Conservation (phyloP, 129 eudicot species). For the Ambrosia artemisiifolia region DNA sequence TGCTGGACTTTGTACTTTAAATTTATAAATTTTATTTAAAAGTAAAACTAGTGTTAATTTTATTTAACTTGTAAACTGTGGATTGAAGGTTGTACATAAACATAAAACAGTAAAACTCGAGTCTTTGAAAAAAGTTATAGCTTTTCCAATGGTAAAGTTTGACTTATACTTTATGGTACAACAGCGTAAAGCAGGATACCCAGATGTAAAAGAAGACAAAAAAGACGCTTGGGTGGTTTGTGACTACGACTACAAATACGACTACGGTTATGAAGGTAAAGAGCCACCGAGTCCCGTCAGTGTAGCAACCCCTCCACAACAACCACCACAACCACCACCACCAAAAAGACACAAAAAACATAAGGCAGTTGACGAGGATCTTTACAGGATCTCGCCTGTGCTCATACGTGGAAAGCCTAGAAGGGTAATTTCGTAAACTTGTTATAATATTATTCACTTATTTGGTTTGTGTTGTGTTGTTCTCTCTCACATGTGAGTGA, state of each 20-base stretch:
- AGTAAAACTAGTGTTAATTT: background rate
- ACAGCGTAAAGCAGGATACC: constrained; percentile 55
- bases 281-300: constrained; percentile 52
- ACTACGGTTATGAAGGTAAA: constrained; percentile 39
- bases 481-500: constrained; percentile 13
- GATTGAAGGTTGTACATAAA: background rate
- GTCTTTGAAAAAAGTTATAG: background rate
- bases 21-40: too few relatives aligned
- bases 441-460: background rate
- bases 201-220: constrained; percentile 47
- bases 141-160: constrained; percentile 15
- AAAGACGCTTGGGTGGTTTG: constrained; percentile 65
- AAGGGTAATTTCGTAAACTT: constrained; percentile 42
- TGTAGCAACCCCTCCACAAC: constrained; percentile 32
- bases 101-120: background rate
- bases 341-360: constrained; percentile 23
- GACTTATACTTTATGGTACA: constrained; percentile 21
- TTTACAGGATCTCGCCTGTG: constrained; percentile 87
- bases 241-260: constrained; percentile 48
- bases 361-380: constrained; percentile 82
- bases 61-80: background rate
- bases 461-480: background rate
- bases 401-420: constrained; percentile 59
- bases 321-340: constrained; percentile 27
- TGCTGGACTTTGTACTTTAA: too few relatives aligned